These are phyloP conservation scores for Leucocoprinus sp. DNA, from an alignment of 768 basidiomycete species.

Conservation along the genomic window DNA sequence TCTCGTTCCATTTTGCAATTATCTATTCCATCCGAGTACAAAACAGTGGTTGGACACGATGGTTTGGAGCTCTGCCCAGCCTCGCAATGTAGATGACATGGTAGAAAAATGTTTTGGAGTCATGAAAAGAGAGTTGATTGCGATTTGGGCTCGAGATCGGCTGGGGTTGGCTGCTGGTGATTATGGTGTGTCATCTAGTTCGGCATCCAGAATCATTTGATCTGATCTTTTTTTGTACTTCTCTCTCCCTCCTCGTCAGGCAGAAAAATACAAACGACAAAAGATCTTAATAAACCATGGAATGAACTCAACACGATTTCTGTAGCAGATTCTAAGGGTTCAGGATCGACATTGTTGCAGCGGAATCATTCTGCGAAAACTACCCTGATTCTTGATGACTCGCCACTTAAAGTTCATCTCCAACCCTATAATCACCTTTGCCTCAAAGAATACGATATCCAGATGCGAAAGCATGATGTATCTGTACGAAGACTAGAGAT, in stretches of 20 bases:
- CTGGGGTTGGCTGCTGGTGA: constrained; percentile 53
- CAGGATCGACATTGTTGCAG: neutral
- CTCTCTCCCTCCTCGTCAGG: constrained; percentile 18
- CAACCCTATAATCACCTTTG: constrained; percentile 83
- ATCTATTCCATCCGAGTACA: constrained; percentile 56
- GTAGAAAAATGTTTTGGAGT: constrained; percentile 50
- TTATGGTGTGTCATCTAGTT: constrained; percentile 73
- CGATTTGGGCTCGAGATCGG: constrained; percentile 76
- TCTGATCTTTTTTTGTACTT: neutral
- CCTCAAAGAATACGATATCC: constrained; percentile 55
- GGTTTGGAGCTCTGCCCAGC: constrained; percentile 86
- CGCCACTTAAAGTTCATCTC: constrained; percentile 45
- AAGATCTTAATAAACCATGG: constrained; percentile 71
- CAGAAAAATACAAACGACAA: constrained; percentile 51
- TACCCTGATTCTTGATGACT: constrained; percentile 47
- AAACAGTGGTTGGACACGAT: constrained; percentile 69
- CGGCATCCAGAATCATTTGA: no score
- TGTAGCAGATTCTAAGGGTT: neutral
- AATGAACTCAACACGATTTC: constrained; percentile 19
- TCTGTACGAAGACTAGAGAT: constrained; percentile 14
- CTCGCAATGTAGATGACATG: constrained; percentile 73
- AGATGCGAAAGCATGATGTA: constrained; percentile 29
- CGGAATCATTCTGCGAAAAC: constrained; percentile 33
- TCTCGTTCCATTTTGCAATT: constrained; percentile 49
- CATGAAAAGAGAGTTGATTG: constrained; percentile 35